Evolutionary conservation across 164 flowering plant genomes (phyloP), one percentile per base, ranked within the genome.

Genomic region (Nymphaea thermarum): DNA sequence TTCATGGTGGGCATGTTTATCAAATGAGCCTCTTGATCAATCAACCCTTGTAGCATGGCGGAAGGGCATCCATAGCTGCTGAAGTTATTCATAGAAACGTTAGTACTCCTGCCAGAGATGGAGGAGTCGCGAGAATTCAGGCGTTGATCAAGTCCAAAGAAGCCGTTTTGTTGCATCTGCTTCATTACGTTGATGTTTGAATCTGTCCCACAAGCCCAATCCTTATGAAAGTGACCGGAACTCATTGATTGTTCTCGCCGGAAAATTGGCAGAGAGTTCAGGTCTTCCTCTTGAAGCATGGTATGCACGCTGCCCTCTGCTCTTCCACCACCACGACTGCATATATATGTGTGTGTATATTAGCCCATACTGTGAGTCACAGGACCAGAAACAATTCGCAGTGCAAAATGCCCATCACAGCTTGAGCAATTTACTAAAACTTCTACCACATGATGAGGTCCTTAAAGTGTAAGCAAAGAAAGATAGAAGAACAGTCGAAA

Each of bases 41-140:
- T 71, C 16, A 82, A 62, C 15, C 85, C 84, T 73, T 82, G 87
- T 4, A 83, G 43, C 42, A 79, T 42, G 4, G 78, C 63, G n/a
- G 87, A 68, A 62, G 79, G 75, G 62, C 65, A 77, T 8, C 85
- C 86, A 67, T 80, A 84, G 1, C 77, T 70, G 4, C 74, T 73
- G 68, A 75, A 77, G 66, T 71, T 72, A 47, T 62, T 66, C 0
- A 75, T 55, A 0, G 73, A 73, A 2, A 69, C 60, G 1, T 25
- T 25, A 25, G 36, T 25, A 14, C 78, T 77, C 60, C 78, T 77
- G 63, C 75, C 68, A 43, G 77, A 77, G 10, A 67, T 67, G 6
- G 73, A 60, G 36, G 68, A 67, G 68, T 73, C 79, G 59, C 71
- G 73, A 57, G 80, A 68, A 69, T 44, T 77, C 15, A 74, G 62